Evolutionary conservation across 2,329 filamentous ascomycete species (phyloP).

Genomic region (Fusarium sp.): DNA sequence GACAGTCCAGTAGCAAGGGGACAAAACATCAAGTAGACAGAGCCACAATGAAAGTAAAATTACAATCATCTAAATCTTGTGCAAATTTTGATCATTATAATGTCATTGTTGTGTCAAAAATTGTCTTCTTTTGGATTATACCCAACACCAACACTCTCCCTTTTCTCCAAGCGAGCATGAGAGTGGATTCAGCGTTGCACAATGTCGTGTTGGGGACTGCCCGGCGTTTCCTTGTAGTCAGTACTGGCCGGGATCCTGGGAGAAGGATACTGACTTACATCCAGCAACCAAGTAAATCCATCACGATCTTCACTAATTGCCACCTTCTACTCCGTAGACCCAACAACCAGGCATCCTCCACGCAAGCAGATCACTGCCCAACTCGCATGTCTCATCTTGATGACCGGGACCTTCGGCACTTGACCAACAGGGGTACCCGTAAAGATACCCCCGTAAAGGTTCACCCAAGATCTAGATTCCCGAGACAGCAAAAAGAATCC

Average conservation of each 20-base stretch:
- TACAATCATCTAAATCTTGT: background rate
- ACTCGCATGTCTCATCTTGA: background rate
- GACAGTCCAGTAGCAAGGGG: background rate
- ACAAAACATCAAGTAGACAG: background rate
- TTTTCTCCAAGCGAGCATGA: too few relatives aligned
- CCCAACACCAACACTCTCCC: background rate
- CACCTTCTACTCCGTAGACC: background rate
- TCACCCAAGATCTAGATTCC: background rate
- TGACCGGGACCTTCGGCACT: background rate
- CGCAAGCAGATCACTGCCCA: background rate
- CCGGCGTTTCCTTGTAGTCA: background rate
- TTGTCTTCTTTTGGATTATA: background rate
- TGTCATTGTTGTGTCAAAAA: background rate
- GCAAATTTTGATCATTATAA: background rate
- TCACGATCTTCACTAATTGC: background rate
- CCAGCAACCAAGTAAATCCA: background rate
- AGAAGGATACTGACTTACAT: background rate
- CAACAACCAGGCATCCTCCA: background rate
- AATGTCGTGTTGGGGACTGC: background rate
- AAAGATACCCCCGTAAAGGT: background rate
- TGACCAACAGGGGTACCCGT: background rate
- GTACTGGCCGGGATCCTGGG: accelerated
- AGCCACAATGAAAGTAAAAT: background rate
- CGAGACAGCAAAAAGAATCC: background rate
- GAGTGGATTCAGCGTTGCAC: too few relatives aligned